Evolutionary conservation across 352 stramenopile species (phyloP), one percentile per base, ranked within the genome.

Genomic region (Phytophthora sp.): DNA sequence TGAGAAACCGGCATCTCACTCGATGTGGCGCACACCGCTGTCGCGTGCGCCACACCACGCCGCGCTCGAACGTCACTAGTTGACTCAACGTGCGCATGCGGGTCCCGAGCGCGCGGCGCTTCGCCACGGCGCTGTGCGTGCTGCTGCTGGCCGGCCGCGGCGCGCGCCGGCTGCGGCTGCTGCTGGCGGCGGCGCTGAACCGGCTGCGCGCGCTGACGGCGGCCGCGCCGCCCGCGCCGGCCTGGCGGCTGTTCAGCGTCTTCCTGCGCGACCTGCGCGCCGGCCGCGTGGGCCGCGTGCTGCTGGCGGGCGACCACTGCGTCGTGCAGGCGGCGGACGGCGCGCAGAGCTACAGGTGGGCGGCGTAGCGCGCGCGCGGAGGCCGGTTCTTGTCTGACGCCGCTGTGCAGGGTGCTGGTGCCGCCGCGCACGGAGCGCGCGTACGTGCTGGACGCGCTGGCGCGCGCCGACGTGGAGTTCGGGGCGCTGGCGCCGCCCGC

Each of bases 191-290:
- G 23, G 45, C 88, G 30, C 21, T 89, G 35, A 18, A 50, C 20
- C 66, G 43, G 24, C 31, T 69, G 12, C 57, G 58, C 12, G 59
- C 66, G 1, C 63, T 71, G 0, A 55, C 60, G 0, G 50, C 63
- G 1, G 24, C 52, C 24, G 56, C 52, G 13, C 13, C 68, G 23
- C 32, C 59, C 11, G 50, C 54, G 20, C 35, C 68, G 31, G 42
- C 68, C 23, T 91, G 77, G 76, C 73, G 69, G 17, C 69, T 94
- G n/a, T 92, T 94, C 34, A 94, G 85, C 53, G 44, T 30, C n/a
- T 87, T 94, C 45, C 62, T 94, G 6, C 20, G 56, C 12, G 83
- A 94, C 54, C 53, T 91, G 23, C 58, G 34, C 4, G 64, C 66
- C 4, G 52, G 82, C 23, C 73, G 74, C 17, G 69, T 94, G 7